A percentile compares a stretch with the other conserved stretches of the same genome.
These are phyloP conservation scores for Chaetothyriales sp. DNA, from an alignment of 2,329 filamentous ascomycete species.

Conservation along the genomic window DNA sequence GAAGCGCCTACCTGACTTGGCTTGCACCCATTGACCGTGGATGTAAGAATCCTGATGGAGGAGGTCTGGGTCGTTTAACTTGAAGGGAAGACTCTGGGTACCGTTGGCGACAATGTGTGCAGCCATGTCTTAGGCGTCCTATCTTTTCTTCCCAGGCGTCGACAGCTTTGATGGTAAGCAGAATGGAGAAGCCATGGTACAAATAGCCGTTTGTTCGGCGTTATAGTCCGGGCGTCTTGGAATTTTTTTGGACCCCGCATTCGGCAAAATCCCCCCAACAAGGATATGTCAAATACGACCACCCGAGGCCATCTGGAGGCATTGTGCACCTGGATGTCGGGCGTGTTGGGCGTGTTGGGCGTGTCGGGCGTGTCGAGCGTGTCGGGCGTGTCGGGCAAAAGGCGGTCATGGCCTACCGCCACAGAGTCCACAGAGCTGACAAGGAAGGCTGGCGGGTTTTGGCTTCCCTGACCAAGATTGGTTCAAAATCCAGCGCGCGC, in stretches of 20 bases:
- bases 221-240: too few relatives aligned
- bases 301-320: not conserved
- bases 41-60: conserved; percentile 39
- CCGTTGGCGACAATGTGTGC: not conserved
- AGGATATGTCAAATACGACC: not conserved
- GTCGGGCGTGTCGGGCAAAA: too few relatives aligned
- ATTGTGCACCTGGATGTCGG: too few relatives aligned
- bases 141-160: not conserved
- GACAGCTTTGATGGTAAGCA: not conserved
- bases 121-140: not conserved
- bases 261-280: not conserved
- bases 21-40: conserved; percentile 34
- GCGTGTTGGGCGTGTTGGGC: too few relatives aligned
- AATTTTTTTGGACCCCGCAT: not conserved
- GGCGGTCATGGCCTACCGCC: too few relatives aligned
- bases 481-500: too few relatives aligned
- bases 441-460: too few relatives aligned
- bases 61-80: conserved; percentile 36
- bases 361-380: too few relatives aligned
- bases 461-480: too few relatives aligned
- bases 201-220: not conserved
- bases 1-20: conserved; percentile 37
- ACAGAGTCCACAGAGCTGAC: too few relatives aligned
- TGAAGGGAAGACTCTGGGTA: conserved; percentile 22
- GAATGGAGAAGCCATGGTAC: not conserved